Evolutionary conservation across 257 asterid genomes (phyloP).

Genomic region (Jacaranda copaia): DNA sequence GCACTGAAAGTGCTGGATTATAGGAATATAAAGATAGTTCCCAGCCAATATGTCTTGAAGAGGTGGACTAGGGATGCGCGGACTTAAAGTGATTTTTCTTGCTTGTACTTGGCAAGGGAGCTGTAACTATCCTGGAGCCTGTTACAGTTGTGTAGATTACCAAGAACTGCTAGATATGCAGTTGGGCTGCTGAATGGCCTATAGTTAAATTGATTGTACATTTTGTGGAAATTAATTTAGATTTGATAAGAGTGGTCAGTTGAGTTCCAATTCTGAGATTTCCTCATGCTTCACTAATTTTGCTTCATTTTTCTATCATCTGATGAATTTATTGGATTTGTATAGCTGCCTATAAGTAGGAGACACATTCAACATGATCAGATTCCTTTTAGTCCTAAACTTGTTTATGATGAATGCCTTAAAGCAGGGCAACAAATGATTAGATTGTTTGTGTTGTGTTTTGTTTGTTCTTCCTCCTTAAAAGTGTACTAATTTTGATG

Average conservation of each 20-base stretch:
- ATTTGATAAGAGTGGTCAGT: conserved; percentile 29
- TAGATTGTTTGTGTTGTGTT: too few relatives aligned
- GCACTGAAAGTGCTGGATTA: conserved; percentile 69
- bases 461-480: too few relatives aligned
- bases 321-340: neutral
- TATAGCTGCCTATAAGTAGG: neutral
- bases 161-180: conserved; percentile 8
- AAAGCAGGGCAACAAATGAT: too few relatives aligned
- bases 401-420: too few relatives aligned
- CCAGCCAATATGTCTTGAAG: conserved; percentile 60
- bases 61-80: conserved; percentile 67
- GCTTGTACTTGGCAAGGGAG: conserved; percentile 30
- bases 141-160: conserved; percentile 35
- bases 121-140: conserved; percentile 25
- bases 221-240: conserved; percentile 39
- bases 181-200: conserved; percentile 26
- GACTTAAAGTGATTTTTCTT: conserved; percentile 36
- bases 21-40: conserved; percentile 62
- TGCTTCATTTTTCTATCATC: conserved; percentile 1
- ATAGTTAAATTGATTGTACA: conserved; percentile 40
- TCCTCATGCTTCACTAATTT: neutral
- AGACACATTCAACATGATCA: neutral
- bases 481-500: too few relatives aligned
- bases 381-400: neutral
- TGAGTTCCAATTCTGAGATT: conserved; percentile 25